phyloP scores from a whole-genome alignment of 768 basidiomycete genomes.

The Collybiopsis luxurians region DNA sequence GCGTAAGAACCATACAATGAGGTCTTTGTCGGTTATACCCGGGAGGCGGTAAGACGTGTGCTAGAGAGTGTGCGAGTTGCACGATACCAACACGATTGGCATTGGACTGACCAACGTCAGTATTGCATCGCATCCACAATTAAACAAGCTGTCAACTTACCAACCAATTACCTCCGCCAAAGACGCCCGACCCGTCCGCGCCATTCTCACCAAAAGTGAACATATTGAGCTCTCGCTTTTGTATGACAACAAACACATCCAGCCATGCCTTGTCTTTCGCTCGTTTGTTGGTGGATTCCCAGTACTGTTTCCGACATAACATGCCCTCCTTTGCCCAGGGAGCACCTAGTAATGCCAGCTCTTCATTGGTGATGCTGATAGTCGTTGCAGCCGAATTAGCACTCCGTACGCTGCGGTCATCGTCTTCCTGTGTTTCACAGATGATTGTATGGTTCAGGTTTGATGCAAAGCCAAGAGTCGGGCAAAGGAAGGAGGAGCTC shows the following conservation, averaged over 20 bases:
- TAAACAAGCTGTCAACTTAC: slow-evolving; percentile 49
- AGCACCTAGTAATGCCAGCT: slow-evolving; percentile 90
- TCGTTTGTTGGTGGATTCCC: slow-evolving; percentile 80
- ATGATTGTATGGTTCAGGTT: slow-evolving; percentile 97
- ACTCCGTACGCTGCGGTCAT: slow-evolving; percentile 67
- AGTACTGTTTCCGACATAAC: slow-evolving; percentile 92
- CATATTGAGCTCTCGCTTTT: slow-evolving; percentile 93
- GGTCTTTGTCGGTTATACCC: slow-evolving; percentile 91
- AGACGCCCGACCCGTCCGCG: slow-evolving; percentile 55
- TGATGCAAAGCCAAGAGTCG: slow-evolving; percentile 94
- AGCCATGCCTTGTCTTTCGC: slow-evolving; percentile 90
- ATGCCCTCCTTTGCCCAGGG: slow-evolving; percentile 99
- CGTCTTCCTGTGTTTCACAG: slow-evolving; percentile 89
- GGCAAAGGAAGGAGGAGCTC: slow-evolving; percentile 68
- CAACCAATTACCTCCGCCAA: slow-evolving; percentile 98
- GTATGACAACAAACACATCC: slow-evolving; percentile 94
- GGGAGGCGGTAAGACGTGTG: slow-evolving; percentile 84
- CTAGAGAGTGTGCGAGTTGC: slow-evolving; percentile 82
- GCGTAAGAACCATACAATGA: slow-evolving; percentile 91
- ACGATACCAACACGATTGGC: slow-evolving; percentile 83
- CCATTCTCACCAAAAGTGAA: slow-evolving; percentile 86
- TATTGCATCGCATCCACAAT: too few species aligned
- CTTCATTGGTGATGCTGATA: slow-evolving; percentile 91
- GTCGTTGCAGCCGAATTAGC: slow-evolving; percentile 63
- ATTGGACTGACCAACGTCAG: slow-evolving; percentile 60